phyloP scores from a whole-genome alignment of 78 protist species.

The Protostelium mycophagum region DNA sequence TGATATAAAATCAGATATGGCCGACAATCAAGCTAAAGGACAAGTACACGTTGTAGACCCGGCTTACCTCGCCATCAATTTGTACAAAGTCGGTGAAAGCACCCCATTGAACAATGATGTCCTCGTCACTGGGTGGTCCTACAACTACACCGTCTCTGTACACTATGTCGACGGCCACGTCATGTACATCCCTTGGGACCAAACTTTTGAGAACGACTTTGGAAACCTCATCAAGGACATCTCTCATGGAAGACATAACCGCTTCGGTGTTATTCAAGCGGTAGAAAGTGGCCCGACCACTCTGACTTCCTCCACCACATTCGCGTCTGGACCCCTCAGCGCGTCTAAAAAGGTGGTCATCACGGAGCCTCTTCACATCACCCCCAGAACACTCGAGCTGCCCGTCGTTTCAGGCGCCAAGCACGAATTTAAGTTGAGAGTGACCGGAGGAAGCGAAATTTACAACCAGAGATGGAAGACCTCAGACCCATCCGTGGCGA shows the following conservation, averaged over 20 bases:
- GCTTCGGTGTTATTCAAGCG: not conserved
- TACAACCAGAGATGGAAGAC: not conserved
- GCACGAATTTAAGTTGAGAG: not conserved
- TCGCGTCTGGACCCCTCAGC: not conserved
- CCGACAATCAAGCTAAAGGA: constrained; percentile 40
- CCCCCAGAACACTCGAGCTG: not conserved
- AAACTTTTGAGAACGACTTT: not conserved
- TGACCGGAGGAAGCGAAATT: not conserved
- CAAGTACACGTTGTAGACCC: constrained; percentile 50
- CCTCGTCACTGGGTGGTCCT: constrained; percentile 8
- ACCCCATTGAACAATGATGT: constrained; percentile 15
- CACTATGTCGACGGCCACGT: constrained; percentile 7
- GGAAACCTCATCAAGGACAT: not conserved
- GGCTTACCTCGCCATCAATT: constrained; percentile 34
- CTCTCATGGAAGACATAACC: not conserved
- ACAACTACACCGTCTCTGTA: not conserved
- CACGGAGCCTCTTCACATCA: not conserved
- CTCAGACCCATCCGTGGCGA: not conserved
- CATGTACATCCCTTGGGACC: not conserved
- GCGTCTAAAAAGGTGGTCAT: not conserved
- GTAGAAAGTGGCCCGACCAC: not conserved
- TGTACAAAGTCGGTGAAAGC: constrained; percentile 22
- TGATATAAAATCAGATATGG: constrained; percentile 13
- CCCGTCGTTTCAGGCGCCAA: not conserved
- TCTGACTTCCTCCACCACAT: not conserved